These are phyloP conservation scores for Picochlorum sp. DNA, from an alignment of 139 green algal genomes.

Conservation along the genomic window DNA sequence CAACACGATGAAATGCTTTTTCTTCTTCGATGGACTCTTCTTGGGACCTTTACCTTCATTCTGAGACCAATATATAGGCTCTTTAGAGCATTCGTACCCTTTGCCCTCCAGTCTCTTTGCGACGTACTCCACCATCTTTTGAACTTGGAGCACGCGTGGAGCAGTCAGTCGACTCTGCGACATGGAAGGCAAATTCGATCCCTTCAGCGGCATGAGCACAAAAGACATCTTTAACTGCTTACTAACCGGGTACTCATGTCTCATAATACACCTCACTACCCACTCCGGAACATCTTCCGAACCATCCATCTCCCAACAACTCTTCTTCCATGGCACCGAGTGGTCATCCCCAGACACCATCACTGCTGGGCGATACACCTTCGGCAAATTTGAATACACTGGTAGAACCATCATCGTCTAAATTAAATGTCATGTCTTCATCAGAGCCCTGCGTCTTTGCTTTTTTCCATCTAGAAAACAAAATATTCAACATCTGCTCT, in stretches of 20 bases:
- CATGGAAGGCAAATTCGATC: slow-evolving; percentile 51
- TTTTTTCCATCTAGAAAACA: slow-evolving; percentile 41
- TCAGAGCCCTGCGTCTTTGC: background rate
- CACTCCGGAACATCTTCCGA: slow-evolving; percentile 55
- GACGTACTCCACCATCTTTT: slow-evolving; percentile 50
- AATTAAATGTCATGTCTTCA: slow-evolving; percentile 8
- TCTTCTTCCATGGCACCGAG: slow-evolving; percentile 21
- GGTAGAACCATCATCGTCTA: background rate
- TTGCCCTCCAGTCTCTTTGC: slow-evolving; percentile 18
- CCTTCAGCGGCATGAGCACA: slow-evolving; percentile 49
- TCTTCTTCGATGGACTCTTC: slow-evolving; percentile 14
- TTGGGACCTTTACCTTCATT: background rate
- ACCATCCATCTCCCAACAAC: slow-evolving; percentile 22
- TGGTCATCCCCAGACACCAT: slow-evolving; percentile 9
- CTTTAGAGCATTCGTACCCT: slow-evolving; percentile 13
- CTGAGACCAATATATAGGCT: slow-evolving; percentile 21
- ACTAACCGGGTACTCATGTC: slow-evolving; percentile 22
- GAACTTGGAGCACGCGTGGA: slow-evolving; percentile 70
- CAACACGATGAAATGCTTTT: background rate
- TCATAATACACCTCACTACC: slow-evolving; percentile 64
- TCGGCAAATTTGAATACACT: slow-evolving; percentile 5
- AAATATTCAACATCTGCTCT: slow-evolving; percentile 47
- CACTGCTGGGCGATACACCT: slow-evolving; percentile 1
- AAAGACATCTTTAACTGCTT: slow-evolving; percentile 74
- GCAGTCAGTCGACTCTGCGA: slow-evolving; percentile 73